These are phyloP conservation scores for Zygotorulaspora danielsina DNA, from an alignment of 805 yeast genomes.

Conservation along the genomic window DNA sequence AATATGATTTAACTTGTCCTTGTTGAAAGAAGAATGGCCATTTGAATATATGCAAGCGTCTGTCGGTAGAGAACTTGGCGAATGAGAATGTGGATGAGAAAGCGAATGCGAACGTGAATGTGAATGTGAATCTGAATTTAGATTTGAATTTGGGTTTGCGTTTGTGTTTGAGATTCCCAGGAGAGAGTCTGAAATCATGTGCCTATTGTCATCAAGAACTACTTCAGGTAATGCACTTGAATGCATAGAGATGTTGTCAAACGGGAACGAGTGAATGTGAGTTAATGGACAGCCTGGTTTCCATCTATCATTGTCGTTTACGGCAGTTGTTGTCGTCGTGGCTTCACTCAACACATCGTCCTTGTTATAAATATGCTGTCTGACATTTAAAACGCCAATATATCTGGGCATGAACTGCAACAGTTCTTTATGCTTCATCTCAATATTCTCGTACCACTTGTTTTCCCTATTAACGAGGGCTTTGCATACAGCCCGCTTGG, in stretches of 20 bases:
- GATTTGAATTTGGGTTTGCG: no score
- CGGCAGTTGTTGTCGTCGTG: constrained; percentile 3
- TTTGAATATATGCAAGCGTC: constrained; percentile 29
- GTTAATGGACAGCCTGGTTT: constrained; percentile 9
- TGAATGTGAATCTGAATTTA: no score
- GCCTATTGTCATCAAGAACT: constrained; percentile 85
- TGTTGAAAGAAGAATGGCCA: constrained; percentile 15
- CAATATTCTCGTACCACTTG: constrained; percentile 86
- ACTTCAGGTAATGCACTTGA: constrained; percentile 50
- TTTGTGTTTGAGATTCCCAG: constrained; percentile 63
- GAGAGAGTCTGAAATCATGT: constrained; percentile 80
- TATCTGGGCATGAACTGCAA: constrained; percentile 87
- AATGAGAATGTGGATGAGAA: constrained; percentile 43
- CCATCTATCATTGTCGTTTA: constrained; percentile 2
- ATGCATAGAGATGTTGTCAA: constrained; percentile 5
- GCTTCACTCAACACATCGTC: constrained; percentile 24
- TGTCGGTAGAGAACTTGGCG: constrained; percentile 35
- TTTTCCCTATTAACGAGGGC: constrained; percentile 88
- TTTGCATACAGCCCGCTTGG: constrained; percentile 89
- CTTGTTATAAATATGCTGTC: constrained; percentile 51
- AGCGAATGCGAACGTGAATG: no score
- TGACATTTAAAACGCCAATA: constrained; percentile 88
- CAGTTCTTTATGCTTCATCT: constrained; percentile 67
- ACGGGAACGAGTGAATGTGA: constrained; percentile 24
- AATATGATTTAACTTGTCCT: not conserved